These are phyloP conservation scores for Serendipita sp. DNA, from an alignment of 1,284 basidiomycete genomes.

Conservation along the genomic window DNA sequence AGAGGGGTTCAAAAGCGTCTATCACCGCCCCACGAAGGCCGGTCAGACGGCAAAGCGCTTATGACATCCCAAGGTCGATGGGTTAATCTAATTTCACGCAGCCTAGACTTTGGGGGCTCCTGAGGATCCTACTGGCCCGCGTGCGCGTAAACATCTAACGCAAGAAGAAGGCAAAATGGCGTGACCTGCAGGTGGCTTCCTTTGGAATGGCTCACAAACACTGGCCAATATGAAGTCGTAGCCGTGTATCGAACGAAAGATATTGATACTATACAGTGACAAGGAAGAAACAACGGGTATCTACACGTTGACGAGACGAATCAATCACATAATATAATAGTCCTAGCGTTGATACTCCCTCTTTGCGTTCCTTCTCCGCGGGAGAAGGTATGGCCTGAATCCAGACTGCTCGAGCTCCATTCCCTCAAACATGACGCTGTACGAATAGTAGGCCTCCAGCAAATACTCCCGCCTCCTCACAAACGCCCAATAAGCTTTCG, in stretches of 20 bases:
- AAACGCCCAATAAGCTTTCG: background rate
- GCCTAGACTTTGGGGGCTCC: background rate
- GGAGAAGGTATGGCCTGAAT: background rate
- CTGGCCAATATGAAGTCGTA: background rate
- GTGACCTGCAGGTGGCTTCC: background rate
- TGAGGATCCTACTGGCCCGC: background rate
- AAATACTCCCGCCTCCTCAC: background rate
- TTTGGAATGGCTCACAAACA: no score
- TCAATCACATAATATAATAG: background rate
- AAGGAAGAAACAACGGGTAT: background rate
- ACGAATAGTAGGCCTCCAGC: slow-evolving; percentile 2
- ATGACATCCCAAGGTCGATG: background rate
- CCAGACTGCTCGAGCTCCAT: background rate
- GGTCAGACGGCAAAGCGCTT: background rate
- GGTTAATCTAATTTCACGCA: background rate
- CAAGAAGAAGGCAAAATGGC: background rate
- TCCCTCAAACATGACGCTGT: slow-evolving; percentile 2
- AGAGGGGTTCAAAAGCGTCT: background rate
- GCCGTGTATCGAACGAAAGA: background rate
- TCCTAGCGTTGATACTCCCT: slow-evolving; percentile 1
- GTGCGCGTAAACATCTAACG: background rate
- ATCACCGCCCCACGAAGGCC: background rate
- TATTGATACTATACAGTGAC: background rate
- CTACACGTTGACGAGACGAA: background rate
- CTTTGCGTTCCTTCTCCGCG: background rate